Percentiles rank a stretch among this genome's conserved stretches.
Evolutionary conservation across 176 grass and related monocot species (phyloP).

Genomic region (Aechmea fasciata): DNA sequence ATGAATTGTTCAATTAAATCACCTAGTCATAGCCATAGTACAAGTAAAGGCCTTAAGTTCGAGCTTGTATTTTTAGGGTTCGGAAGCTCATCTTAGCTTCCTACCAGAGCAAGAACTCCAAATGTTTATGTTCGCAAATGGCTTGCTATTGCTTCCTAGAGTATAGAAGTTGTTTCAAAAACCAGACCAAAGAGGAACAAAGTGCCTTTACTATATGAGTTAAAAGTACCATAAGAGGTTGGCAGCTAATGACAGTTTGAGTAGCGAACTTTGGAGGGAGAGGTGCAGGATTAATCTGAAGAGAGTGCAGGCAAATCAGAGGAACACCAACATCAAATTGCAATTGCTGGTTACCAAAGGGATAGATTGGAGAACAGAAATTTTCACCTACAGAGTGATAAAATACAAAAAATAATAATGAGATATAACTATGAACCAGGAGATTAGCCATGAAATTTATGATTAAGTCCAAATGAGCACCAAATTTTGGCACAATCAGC

Average conservation of each 20-base stretch:
- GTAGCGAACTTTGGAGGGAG: slow-evolving; percentile 91
- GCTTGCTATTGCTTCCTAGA: too few relatives aligned
- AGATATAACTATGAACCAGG: slow-evolving; percentile 14
- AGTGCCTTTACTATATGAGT: background rate
- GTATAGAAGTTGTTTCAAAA: too few relatives aligned
- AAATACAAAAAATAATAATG: slow-evolving; percentile 11
- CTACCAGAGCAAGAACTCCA: background rate
- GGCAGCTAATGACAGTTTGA: slow-evolving; percentile 77
- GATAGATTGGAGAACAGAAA: slow-evolving; percentile 89
- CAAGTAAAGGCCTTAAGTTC: too few relatives aligned
- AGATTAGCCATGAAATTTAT: slow-evolving; percentile 14
- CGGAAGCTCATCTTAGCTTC: too few relatives aligned
- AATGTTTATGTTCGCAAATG: too few relatives aligned
- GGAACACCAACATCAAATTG: slow-evolving; percentile 42
- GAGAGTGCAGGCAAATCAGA: slow-evolving; percentile 91
- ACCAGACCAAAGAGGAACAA: too few relatives aligned
- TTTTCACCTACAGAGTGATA: slow-evolving; percentile 58
- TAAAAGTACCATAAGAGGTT: slow-evolving; percentile 55
- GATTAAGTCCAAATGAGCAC: slow-evolving; percentile 31
- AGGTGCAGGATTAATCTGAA: slow-evolving; percentile 86
- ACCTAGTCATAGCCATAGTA: background rate
- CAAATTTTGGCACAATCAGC: slow-evolving; percentile 69
- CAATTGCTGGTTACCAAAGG: slow-evolving; percentile 64
- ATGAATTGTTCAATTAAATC: background rate
- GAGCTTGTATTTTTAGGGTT: background rate